phyloP scores from a whole-genome alignment of 345 rosid genomes.

The Citrus trifoliata region DNA sequence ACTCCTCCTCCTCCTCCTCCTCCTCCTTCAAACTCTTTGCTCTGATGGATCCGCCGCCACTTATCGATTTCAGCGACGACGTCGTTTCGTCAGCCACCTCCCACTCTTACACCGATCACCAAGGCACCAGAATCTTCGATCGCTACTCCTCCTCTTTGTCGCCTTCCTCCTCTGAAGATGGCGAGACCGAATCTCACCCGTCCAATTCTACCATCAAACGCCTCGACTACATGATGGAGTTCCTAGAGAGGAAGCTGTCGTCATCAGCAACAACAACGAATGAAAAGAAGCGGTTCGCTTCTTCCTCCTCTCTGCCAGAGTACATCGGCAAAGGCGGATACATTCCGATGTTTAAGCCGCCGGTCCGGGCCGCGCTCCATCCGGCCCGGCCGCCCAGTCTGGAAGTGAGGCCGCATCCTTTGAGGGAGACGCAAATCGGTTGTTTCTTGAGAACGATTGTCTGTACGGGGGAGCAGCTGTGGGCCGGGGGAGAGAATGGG shows the following conservation, averaged over 20 bases:
- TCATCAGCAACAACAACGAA: conserved; percentile 19
- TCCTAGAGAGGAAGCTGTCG: conserved; percentile 76
- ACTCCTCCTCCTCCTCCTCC: background rate
- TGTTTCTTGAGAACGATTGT: conserved; percentile 67
- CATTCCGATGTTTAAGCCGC: conserved; percentile 57
- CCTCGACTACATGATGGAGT: conserved; percentile 87
- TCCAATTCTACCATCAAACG: conserved; percentile 54
- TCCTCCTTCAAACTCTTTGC: background rate
- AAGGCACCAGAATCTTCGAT: conserved; percentile 50
- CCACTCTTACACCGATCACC: conserved; percentile 7
- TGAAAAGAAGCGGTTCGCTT: background rate
- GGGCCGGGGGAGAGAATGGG: conserved; percentile 81
- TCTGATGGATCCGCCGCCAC: conserved; percentile 13
- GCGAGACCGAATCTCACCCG: conserved; percentile 37
- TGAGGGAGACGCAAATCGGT: conserved; percentile 77
- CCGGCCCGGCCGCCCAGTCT: conserved; percentile 77
- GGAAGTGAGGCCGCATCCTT: conserved; percentile 84
- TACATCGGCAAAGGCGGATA: conserved; percentile 53
- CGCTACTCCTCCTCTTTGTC: conserved; percentile 52
- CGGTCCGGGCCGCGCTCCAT: conserved; percentile 68
- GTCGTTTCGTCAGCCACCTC: conserved; percentile 21
- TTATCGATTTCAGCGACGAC: conserved; percentile 12
- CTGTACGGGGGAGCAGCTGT: conserved; percentile 59
- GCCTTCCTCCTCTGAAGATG: conserved; percentile 41
- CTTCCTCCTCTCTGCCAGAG: conserved; percentile 47